phyloP scores from a whole-genome alignment of 371 early-diverging fungal species.

The Nematocida homosporus region DNA sequence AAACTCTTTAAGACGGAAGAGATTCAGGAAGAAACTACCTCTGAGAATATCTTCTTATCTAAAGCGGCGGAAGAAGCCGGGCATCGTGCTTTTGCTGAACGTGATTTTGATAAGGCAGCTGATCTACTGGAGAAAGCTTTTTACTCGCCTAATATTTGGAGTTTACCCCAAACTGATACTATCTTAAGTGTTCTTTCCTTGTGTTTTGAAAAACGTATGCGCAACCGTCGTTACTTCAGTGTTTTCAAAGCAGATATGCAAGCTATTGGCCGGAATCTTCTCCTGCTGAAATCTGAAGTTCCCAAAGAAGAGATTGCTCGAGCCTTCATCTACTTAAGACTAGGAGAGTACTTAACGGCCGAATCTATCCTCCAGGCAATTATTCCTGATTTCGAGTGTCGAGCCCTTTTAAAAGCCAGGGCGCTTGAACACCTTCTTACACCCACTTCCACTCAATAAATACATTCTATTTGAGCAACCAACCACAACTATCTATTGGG shows the following conservation, averaged over 20 bases:
- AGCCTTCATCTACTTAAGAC: constrained; percentile 38
- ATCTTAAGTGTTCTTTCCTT: constrained; percentile 23
- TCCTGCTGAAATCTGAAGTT: constrained; percentile 28
- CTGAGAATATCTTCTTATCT: constrained; percentile 5
- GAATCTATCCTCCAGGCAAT: constrained; percentile 28
- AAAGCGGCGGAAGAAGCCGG: constrained; percentile 45
- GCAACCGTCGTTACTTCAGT: constrained; percentile 9
- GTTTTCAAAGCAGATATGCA: constrained; percentile 24
- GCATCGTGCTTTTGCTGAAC: constrained; percentile 33
- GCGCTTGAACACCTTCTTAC: constrained; percentile 39
- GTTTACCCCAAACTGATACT: constrained; percentile 8
- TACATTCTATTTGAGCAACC: not conserved
- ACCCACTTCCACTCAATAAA: too few relatives aligned
- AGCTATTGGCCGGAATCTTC: constrained; percentile 31
- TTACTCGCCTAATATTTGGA: constrained; percentile 41
- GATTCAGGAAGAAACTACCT: constrained; percentile 12
- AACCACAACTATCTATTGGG: not conserved
- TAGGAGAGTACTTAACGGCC: constrained; percentile 20
- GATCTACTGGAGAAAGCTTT: constrained; percentile 38
- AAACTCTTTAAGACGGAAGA: constrained; percentile 3
- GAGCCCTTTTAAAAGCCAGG: constrained; percentile 12
- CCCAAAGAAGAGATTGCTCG: constrained; percentile 45
- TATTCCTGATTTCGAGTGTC: constrained; percentile 36
- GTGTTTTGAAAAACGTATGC: constrained; percentile 48
- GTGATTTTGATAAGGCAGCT: constrained; percentile 41